A percentile compares a stretch with the other conserved stretches of the same genome.
phyloP scores from a whole-genome alignment of 2,329 filamentous ascomycete species.

The Penicillium sp. region DNA sequence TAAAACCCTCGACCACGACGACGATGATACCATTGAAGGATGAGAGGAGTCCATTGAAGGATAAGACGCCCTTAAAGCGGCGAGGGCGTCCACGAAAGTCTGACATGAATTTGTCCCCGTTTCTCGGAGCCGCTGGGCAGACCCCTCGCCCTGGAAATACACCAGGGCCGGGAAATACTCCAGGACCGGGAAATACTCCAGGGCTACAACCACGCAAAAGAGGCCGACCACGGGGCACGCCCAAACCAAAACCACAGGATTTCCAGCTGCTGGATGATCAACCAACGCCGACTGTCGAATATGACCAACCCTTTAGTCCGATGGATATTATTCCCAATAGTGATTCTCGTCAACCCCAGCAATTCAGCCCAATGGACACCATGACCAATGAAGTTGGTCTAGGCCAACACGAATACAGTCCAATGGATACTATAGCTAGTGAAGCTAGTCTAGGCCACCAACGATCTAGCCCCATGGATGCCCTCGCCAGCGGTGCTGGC shows the following conservation, averaged over 20 bases:
- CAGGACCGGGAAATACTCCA: slow-evolving; percentile 30
- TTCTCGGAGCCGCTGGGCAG: slow-evolving; percentile 31
- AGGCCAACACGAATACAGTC: slow-evolving; percentile 13
- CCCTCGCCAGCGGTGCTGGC: slow-evolving; percentile 12
- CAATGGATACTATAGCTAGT: slow-evolving; percentile 8
- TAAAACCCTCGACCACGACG: slow-evolving; percentile 36
- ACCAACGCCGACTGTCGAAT: slow-evolving; percentile 13
- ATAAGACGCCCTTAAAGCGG: slow-evolving; percentile 42
- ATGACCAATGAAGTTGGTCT: slow-evolving; percentile 17
- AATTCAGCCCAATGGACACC: slow-evolving; percentile 16
- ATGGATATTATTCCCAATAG: slow-evolving; percentile 32
- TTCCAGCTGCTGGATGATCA: slow-evolving; percentile 21
- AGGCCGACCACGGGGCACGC: slow-evolving; percentile 39
- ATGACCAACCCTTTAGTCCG: slow-evolving; percentile 18
- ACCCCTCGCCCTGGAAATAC: slow-evolving; percentile 22
- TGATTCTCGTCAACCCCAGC: slow-evolving; percentile 18
- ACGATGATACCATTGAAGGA: slow-evolving; percentile 46
- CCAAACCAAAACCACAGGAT: slow-evolving; percentile 16
- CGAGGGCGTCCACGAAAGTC: slow-evolving; percentile 48
- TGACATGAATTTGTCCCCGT: slow-evolving; percentile 39
- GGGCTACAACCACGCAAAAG: slow-evolving; percentile 33
- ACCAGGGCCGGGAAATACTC: slow-evolving; percentile 31
- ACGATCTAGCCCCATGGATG: background rate
- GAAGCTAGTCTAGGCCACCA: slow-evolving; percentile 3
- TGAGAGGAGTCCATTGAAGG: slow-evolving; percentile 29